Conservation (phyloP, 495 filamentous ascomycete species). For the Filosporella fistucella region DNA sequence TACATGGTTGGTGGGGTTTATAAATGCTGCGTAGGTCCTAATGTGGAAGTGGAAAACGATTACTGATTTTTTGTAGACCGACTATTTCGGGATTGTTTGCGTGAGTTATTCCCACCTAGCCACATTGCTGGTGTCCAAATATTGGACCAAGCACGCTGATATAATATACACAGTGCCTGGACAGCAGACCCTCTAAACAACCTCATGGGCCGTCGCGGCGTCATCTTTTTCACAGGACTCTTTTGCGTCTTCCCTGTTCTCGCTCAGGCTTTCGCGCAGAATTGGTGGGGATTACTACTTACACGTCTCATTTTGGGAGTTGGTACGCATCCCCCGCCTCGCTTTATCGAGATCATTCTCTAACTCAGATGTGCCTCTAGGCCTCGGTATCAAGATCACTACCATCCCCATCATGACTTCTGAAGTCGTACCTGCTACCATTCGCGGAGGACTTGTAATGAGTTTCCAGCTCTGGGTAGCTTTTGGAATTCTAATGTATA, state of each 20-base stretch:
- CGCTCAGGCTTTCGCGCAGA: slow-evolving; percentile 56
- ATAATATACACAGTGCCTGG: too few species aligned
- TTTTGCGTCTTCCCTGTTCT: too few species aligned
- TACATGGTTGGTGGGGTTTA: slow-evolving; percentile 56
- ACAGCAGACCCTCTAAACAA: slow-evolving; percentile 68
- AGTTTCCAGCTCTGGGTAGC: slow-evolving; percentile 57
- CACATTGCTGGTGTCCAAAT: too few species aligned
- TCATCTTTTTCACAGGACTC: slow-evolving; percentile 58
- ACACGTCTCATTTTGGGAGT: slow-evolving; percentile 65
- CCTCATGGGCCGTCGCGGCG: slow-evolving; percentile 58
- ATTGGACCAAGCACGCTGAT: too few species aligned
- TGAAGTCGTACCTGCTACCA: too few species aligned
- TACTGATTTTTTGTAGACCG: slow-evolving; percentile 40
- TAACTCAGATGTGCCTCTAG: too few species aligned
- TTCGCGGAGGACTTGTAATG: slow-evolving; percentile 62
- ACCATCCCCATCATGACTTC: too few species aligned
- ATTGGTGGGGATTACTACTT: slow-evolving; percentile 57
- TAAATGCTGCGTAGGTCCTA: slow-evolving; percentile 55
- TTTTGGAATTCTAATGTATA: slow-evolving; percentile 59
- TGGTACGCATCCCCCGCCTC: too few species aligned
- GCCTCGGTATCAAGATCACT: too few species aligned
- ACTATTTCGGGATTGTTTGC: slow-evolving; percentile 16
- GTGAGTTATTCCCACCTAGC: background rate
- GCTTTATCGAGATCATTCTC: too few species aligned
- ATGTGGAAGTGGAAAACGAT: too few species aligned